Evolutionary conservation across 2,329 filamentous ascomycete genomes (phyloP), one percentile per base, ranked within the genome.

Genomic region (Corinectria fuckeliana): DNA sequence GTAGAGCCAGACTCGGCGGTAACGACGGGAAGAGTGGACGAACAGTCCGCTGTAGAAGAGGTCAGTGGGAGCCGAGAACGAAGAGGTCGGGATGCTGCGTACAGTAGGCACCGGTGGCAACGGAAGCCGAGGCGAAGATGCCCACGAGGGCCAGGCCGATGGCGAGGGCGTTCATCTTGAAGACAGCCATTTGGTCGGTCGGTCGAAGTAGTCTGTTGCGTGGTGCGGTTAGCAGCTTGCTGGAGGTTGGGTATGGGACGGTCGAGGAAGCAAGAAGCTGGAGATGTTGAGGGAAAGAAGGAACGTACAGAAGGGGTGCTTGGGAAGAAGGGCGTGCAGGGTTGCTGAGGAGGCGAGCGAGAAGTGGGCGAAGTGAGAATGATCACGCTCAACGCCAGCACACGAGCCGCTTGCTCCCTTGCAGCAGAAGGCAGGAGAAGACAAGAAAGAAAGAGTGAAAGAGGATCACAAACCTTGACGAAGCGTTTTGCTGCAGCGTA

Each of bases 1-100:
- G 68, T 67, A 47, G 71, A 68, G 16, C 74, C 76, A 44, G 74
- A 50, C 50, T 74, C 67, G 58, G 75, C 68, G 25, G 75, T 69
- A 45, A 69, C 65, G 25, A 66, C 63, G 8, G 69, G 69, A 55
- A 73, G 70, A 21, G 72, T 74, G 30, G 65, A 63, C 32, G 65
- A 62, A 32, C 63, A 54, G 30, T 71, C 66, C 48, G 75, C 76
- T 77, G 9, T n/a, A 13, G 30, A 18, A 47, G 7, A 42, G 10
- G 65, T 53, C 54, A 66, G 57, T 30, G 41, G 18, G 39, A 20
- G 2, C 9, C 34, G 10, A 25, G 14, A 14, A 44, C 13, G 10
- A 13, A 7, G 20, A 2, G 3, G 23, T 5, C 5, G 44, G 1
- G 9, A 30, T n/a, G 11, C 14, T 36, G 61, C 63, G 53, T 64